These are phyloP conservation scores for Syncephalastrum racemosum DNA, from an alignment of 371 early-diverging fungal genomes.

Conservation along the genomic window DNA sequence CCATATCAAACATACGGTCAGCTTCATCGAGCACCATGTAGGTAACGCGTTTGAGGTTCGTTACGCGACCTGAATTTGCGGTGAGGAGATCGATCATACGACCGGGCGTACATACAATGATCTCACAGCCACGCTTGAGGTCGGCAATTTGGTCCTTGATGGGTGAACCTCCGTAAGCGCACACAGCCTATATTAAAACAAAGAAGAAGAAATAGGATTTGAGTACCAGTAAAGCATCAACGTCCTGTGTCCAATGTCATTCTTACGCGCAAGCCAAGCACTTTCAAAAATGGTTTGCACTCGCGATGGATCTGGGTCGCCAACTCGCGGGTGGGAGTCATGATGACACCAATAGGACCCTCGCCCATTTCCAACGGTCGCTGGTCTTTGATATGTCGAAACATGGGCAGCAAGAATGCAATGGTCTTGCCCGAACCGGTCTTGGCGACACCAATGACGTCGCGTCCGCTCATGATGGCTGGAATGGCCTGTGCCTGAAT, in stretches of 20 bases:
- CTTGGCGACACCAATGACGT: constrained; percentile 99
- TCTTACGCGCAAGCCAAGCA: constrained; percentile 63
- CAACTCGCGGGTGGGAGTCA: constrained; percentile 99
- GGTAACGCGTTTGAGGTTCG: constrained; percentile 90
- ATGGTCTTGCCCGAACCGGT: constrained; percentile 99
- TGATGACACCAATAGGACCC: constrained; percentile 93
- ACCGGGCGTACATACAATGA: constrained; percentile 99
- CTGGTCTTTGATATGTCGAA: constrained; percentile 97
- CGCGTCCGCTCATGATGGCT: constrained; percentile 95
- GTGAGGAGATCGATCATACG: constrained; percentile 98
- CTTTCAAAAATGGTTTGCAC: constrained; percentile 85
- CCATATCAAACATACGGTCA: constrained; percentile 98
- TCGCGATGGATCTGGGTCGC: constrained; percentile 98
- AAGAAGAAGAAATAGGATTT: neutral
- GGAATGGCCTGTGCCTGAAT: constrained; percentile 99
- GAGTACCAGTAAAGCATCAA: neutral
- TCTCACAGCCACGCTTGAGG: constrained; percentile 96
- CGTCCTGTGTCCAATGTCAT: neutral
- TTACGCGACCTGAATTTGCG: constrained; percentile 95
- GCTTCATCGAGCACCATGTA: constrained; percentile 99
- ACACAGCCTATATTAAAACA: constrained; percentile 65
- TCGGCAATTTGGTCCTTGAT: constrained; percentile 98
- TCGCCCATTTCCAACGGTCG: constrained; percentile 81
- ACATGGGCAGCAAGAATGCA: constrained; percentile 95
- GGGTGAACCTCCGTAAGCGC: constrained; percentile 98